Evolutionary conservation across 1,284 basidiomycete species (phyloP).

Genomic region (Microstroma glucosiphilum): DNA sequence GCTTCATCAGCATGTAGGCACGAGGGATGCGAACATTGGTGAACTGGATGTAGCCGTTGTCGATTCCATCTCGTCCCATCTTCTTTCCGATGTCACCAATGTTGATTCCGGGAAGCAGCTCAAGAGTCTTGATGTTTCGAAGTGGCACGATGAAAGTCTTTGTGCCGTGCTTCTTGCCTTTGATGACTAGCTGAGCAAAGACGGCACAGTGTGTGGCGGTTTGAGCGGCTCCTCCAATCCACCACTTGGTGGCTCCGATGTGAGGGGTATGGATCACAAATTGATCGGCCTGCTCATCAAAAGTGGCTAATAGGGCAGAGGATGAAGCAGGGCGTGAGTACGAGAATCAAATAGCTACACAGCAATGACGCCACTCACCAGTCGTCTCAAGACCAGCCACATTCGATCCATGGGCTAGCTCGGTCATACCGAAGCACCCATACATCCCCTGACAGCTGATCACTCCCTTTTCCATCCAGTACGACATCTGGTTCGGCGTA

Average conservation of each 20-base stretch:
- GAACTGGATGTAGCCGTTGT: constrained; percentile 54
- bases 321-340: neutral
- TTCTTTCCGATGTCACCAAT: constrained; percentile 61
- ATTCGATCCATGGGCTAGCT: constrained; percentile 56
- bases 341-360: neutral
- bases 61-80: constrained; percentile 59
- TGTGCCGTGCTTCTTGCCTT: constrained; percentile 57
- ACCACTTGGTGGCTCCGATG: constrained; percentile 50
- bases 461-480: constrained; percentile 59
- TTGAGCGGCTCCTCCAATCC: constrained; percentile 59
- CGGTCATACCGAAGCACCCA: constrained; percentile 60
- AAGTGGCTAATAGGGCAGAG: constrained; percentile 51
- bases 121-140: constrained; percentile 55
- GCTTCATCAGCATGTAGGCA: constrained; percentile 60
- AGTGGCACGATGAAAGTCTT: constrained; percentile 60
- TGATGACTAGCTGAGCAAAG: constrained; percentile 58
- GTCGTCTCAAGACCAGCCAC: constrained; percentile 60
- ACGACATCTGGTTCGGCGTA: constrained; percentile 52
- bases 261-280: constrained; percentile 58
- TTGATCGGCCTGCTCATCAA: constrained; percentile 57
- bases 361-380: neutral
- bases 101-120: constrained; percentile 54
- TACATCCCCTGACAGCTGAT: constrained; percentile 57
- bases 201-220: constrained; percentile 59
- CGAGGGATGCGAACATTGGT: constrained; percentile 59